Evolutionary conservation across 495 filamentous ascomycete species (phyloP).

Genomic region (Penicillium odoratum): DNA sequence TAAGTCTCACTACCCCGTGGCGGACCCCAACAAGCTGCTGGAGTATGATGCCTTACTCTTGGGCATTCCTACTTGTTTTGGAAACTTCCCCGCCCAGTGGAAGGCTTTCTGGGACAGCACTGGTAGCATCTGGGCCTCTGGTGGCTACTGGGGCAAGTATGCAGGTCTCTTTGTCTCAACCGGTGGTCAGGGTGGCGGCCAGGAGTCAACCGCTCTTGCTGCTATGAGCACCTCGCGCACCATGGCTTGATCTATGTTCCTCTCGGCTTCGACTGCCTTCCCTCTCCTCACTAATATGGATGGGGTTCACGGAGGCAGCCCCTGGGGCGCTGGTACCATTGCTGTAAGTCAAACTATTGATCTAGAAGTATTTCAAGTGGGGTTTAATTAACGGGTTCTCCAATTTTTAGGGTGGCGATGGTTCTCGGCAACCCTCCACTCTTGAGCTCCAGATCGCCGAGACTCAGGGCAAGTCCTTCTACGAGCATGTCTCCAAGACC

Average conservation of each 20-base stretch:
- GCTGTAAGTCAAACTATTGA: slow-evolving; percentile 53
- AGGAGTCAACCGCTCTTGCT: slow-evolving; percentile 85
- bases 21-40: slow-evolving; percentile 66
- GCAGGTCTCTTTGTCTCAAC: slow-evolving; percentile 90
- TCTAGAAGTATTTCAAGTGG: background rate
- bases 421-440: slow-evolving; percentile 73
- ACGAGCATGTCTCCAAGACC: slow-evolving; percentile 72
- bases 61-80: slow-evolving; percentile 94
- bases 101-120: slow-evolving; percentile 87
- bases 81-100: slow-evolving; percentile 98
- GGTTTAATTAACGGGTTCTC: background rate
- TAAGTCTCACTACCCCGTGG: slow-evolving; percentile 67
- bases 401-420: slow-evolving; percentile 55
- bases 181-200: slow-evolving; percentile 79
- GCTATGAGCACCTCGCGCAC: slow-evolving; percentile 87
- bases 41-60: slow-evolving; percentile 88
- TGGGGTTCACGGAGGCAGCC: slow-evolving; percentile 79
- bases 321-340: slow-evolving; percentile 97
- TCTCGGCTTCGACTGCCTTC: slow-evolving; percentile 87
- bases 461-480: slow-evolving; percentile 85
- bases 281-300: slow-evolving; percentile 60
- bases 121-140: slow-evolving; percentile 69
- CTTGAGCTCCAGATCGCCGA: slow-evolving; percentile 76
- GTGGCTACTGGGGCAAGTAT: slow-evolving; percentile 85
- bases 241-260: slow-evolving; percentile 97